A percentile compares a stretch with the other conserved stretches of the same genome.
These are phyloP conservation scores for Tephrocybe rancida DNA, from an alignment of 768 basidiomycete species.

Conservation along the genomic window DNA sequence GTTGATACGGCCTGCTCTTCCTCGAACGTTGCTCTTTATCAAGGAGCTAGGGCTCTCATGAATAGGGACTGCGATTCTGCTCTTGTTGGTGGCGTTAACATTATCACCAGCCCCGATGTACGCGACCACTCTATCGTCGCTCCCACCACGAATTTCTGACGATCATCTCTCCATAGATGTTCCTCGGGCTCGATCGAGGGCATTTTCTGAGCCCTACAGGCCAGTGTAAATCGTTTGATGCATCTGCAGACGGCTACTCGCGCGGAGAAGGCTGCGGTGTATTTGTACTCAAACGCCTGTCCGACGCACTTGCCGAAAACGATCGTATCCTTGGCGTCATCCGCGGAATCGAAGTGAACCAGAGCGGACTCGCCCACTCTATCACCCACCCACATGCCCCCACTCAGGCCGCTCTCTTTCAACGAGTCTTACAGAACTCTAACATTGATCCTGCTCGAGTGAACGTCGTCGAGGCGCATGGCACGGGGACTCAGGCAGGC, in stretches of 20 bases:
- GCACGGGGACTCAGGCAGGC: constrained; percentile 73
- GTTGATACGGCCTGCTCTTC: constrained; percentile 80
- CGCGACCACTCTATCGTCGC: constrained; percentile 21
- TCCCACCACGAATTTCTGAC: constrained; percentile 1
- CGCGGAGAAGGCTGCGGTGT: constrained; percentile 72
- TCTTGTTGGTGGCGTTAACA: constrained; percentile 75
- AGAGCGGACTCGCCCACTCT: constrained; percentile 64
- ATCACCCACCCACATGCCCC: constrained; percentile 74
- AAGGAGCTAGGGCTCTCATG: constrained; percentile 66
- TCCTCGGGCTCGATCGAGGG: constrained; percentile 65
- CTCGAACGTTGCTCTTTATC: constrained; percentile 67
- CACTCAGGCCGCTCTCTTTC: constrained; percentile 62
- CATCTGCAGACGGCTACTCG: constrained; percentile 72
- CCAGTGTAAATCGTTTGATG: constrained; percentile 72
- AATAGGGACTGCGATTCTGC: constrained; percentile 68
- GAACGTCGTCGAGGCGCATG: constrained; percentile 74
- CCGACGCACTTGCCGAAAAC: constrained; percentile 65
- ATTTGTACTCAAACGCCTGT: constrained; percentile 72
- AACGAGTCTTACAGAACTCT: constrained; percentile 44
- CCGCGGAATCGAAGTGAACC: constrained; percentile 70
- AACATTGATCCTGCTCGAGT: constrained; percentile 48
- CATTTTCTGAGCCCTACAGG: constrained; percentile 71
- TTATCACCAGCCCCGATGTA: constrained; percentile 73
- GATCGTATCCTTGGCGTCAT: constrained; percentile 73
- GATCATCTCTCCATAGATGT: constrained; percentile 58